These are phyloP conservation scores for Harrya chromipes DNA, from an alignment of 768 basidiomycete species.

Conservation along the genomic window DNA sequence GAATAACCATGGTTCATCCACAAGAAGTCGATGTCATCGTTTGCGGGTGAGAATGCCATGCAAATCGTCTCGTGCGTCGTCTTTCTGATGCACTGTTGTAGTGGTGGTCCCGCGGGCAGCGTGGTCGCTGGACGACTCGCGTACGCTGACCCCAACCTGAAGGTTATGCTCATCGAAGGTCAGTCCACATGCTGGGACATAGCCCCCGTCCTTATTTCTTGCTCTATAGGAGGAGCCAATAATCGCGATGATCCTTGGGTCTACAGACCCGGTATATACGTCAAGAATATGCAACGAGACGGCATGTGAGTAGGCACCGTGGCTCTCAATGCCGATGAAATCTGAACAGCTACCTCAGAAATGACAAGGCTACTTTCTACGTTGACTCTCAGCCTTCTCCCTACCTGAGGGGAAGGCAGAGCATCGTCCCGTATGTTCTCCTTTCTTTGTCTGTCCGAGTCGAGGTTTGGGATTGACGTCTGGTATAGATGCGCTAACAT, in stretches of 20 bases:
- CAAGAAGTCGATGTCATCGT: conserved; percentile 74
- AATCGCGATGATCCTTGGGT: conserved; percentile 76
- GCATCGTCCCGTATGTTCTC: conserved; percentile 62
- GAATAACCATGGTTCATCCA: conserved; percentile 44
- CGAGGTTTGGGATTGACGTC: neutral
- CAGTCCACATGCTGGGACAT: neutral
- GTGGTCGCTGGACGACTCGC: conserved; percentile 69
- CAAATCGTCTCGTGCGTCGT: neutral
- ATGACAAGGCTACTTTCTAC: conserved; percentile 75
- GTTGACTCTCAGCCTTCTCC: conserved; percentile 56
- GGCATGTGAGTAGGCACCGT: conserved; percentile 48
- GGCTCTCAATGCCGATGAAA: neutral
- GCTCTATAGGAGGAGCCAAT: conserved; percentile 55
- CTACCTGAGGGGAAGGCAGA: conserved; percentile 57
- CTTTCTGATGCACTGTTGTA: conserved; percentile 16
- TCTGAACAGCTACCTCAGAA: conserved; percentile 37
- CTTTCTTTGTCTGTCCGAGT: neutral
- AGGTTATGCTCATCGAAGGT: conserved; percentile 78
- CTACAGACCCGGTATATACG: conserved; percentile 66
- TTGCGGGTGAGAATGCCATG: conserved; percentile 40
- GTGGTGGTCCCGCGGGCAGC: conserved; percentile 64
- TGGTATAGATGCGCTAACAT: conserved; percentile 59
- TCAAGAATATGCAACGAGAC: conserved; percentile 68
- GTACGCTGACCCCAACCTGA: conserved; percentile 66
- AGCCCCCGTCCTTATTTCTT: neutral